Evolutionary conservation across 202 grass and related monocot genomes (phyloP).

Genomic region (Musa balbisiana): DNA sequence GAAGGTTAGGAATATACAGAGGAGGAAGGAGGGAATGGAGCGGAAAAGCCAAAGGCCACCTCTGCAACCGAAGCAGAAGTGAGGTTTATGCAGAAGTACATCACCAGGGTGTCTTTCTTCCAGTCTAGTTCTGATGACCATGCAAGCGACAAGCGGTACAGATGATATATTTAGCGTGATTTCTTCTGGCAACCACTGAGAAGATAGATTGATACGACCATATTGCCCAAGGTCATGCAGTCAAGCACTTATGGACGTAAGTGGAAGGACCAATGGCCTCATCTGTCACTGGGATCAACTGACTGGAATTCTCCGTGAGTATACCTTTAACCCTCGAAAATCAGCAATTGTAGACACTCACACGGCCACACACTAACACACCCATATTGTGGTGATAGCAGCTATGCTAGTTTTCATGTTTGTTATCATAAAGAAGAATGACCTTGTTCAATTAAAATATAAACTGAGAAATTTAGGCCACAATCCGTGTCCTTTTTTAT

Average conservation of each 20-base stretch:
- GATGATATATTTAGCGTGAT: conserved; percentile 66
- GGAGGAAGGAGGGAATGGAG: conserved; percentile 77
- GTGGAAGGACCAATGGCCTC: conserved; percentile 95
- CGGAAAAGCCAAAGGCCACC: conserved; percentile 50
- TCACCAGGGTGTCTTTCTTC: conserved; percentile 91
- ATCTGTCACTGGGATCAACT: conserved; percentile 86
- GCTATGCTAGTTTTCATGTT: no score
- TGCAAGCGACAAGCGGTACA: conserved; percentile 36
- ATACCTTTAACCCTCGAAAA: not conserved
- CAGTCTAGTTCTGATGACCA: conserved; percentile 50
- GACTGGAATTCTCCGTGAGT: conserved; percentile 97
- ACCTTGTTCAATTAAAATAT: not conserved
- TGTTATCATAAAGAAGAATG: not conserved
- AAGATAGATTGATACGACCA: conserved; percentile 98
- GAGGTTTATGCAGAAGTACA: conserved; percentile 93
- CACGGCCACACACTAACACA: no score
- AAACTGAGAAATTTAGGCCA: no score
- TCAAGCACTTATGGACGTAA: conserved; percentile 95
- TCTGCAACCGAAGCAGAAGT: conserved; percentile 57
- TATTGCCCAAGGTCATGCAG: conserved; percentile 98
- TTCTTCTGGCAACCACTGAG: conserved; percentile 77
- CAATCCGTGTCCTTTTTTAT: no score
- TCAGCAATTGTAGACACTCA: no score
- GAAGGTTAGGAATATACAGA: conserved; percentile 92
- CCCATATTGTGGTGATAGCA: no score